Base-by-base conservation (phyloP, 2,329 filamentous ascomycete species). In the Colletotrichum cordylinicola region DNA sequence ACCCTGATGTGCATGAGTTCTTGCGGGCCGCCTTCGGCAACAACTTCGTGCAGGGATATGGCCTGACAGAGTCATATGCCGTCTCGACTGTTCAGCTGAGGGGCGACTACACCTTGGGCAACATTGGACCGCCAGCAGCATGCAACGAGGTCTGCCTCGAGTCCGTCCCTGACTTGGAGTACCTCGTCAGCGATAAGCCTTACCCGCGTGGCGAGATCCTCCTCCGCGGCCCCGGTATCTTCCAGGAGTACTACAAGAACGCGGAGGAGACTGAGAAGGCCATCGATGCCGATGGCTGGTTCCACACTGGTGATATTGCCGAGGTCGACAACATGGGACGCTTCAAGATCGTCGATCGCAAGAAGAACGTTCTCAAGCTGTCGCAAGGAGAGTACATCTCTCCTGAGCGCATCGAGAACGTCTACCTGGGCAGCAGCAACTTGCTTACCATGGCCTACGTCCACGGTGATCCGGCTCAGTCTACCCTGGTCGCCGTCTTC, bases 281-380 rank as follows among this genome's bases (percentile, higher is more conserved):
- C 0, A 88, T 98, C 61, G 95, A 96, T 10, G 88, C 93, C 37
- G 96, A 98, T 78, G 97, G 97, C 77, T 99, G 97, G 97, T 98
- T 99, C 91, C 94, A 94, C 83, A 98, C 96, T 1, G 97, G 97
- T 71, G 97, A 99, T 81, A 96, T 99, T 79, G 95, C 93, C 82
- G 91, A 93, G 78, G 89, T 99, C 29, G 97, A 99, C 85, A 92
- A 93, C 79, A 85, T 94, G 82, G 97, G 97, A 77, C 95, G 96
- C 76, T 94, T 98, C 88, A 93, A 92, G 85, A 98, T 99, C 85
- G 94, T 99, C 81, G 97, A 99, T 85, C 96, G 97, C 81, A 94
- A 96, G 87, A 99, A 99, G 94, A 98, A 98, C 86, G 95, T 99
- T n/a, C 92, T 99, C 83, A 99, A 99, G 90, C 92, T 99, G 72